These are phyloP conservation scores for Nigrospora sphaerica DNA, from an alignment of 2,329 filamentous ascomycete species.

Conservation along the genomic window DNA sequence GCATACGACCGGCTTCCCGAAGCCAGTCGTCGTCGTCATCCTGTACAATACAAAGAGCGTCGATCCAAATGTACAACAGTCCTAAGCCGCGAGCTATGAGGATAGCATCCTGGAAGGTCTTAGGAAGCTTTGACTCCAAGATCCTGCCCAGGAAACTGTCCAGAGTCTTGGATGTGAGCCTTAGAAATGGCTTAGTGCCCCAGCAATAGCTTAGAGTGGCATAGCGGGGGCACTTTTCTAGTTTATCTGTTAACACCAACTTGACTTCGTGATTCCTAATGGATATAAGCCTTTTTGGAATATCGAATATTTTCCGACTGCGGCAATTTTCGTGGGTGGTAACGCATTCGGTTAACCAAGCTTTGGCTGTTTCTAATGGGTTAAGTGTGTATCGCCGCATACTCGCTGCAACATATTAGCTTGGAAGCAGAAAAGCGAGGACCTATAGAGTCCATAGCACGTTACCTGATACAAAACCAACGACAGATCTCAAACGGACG, in stretches of 20 bases:
- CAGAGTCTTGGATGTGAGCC: background rate
- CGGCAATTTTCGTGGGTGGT: background rate
- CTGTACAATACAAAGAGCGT: background rate
- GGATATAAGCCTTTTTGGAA: background rate
- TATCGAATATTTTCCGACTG: background rate
- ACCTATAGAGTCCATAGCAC: background rate
- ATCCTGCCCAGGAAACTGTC: background rate
- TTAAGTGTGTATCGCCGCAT: too few species aligned
- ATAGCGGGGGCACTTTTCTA: background rate
- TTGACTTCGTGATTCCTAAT: background rate
- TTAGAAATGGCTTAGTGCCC: background rate
- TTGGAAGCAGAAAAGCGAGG: background rate
- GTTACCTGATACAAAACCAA: too few species aligned
- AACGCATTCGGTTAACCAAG: background rate
- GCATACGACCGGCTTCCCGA: background rate
- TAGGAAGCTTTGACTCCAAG: background rate
- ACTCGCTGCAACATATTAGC: background rate
- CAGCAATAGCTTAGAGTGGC: background rate
- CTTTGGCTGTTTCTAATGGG: background rate
- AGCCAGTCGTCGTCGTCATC: background rate
- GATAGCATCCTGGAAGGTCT: background rate
- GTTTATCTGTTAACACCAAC: too few species aligned
- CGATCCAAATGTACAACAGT: background rate
- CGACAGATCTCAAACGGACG: too few species aligned
- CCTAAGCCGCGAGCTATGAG: background rate